Base-by-base conservation (phyloP, 2,329 filamentous ascomycete species). In the Penicillium italicum region DNA sequence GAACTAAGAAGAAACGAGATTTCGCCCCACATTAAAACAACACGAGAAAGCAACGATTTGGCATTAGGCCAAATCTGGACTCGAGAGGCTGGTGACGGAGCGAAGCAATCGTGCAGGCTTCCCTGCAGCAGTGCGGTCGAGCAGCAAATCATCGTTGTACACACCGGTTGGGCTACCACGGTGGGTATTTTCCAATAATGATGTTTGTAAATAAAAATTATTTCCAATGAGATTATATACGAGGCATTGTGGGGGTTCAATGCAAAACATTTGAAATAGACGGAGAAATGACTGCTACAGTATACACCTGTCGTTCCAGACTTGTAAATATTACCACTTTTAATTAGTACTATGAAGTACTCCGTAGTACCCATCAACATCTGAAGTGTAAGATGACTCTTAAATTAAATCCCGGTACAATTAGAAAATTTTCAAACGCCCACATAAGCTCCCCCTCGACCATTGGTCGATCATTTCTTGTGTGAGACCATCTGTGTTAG, bases 141-240 rank as follows among this genome's bases (percentile, higher is more conserved):
- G 24, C 30, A 57, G 56, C 63, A 64, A 65, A 65, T 65, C 62
- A 64, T 61, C 54, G 50, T 65, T 63, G 60, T 64, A 65, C 63
- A 63, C 62, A 62, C 53, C 52, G 60, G 55, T 61, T 44, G 53
- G 61, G 60, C 60, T 64, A 47, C 41, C 47, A 45, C 42, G 55
- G 60, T 64, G 62, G 62, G 62, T 56, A 54, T 49, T 55, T 56
- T 52, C 43, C 54, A 62, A 58, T 57, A 54, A 54, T 60, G 58
- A 54, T 60, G 58, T 58, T 57, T 61, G 59, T 61, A 31, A 52
- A 57, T 59, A 9, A 41, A 16, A 7, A 33, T 33, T 22, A 33
- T 38, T 53, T 41, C 9, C 24, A n/a, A 22, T 24, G 16, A 26
- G 18, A 47, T 22, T 30, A 36, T 34, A 16, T 37, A 26, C 40